Percentiles rank a stretch among this genome's conserved stretches.
Evolutionary conservation across 1,139 yeast genomes (phyloP).

Genomic region (Pichia sp.): DNA sequence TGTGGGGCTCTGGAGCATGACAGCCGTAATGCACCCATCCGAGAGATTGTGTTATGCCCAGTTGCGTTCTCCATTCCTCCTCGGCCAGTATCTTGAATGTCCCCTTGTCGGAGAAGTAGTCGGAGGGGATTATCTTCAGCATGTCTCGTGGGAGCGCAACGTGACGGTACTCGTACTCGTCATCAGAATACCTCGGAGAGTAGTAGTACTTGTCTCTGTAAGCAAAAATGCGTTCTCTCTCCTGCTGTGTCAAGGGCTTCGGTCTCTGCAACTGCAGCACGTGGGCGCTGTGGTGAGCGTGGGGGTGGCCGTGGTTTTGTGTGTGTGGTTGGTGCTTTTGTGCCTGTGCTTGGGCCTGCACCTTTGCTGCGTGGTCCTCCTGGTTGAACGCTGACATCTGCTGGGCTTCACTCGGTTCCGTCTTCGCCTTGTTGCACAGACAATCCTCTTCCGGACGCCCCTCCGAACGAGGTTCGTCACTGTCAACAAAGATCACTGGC

Average conservation of each 20-base stretch:
- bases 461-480: neutral
- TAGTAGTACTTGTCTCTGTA: constrained; percentile 94
- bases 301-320: constrained; percentile 8
- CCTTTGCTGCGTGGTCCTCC: neutral
- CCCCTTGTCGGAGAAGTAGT: constrained; percentile 86
- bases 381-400: neutral
- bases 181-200: constrained; percentile 86
- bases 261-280: constrained; percentile 43
- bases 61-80: constrained; percentile 93
- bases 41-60: constrained; percentile 93
- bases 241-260: constrained; percentile 76
- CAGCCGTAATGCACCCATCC: constrained; percentile 99
- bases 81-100: constrained; percentile 85
- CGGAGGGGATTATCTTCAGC: constrained; percentile 94
- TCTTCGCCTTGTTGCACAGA: neutral
- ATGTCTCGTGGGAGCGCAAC: constrained; percentile 95
- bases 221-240: constrained; percentile 81
- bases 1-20: constrained; percentile 98
- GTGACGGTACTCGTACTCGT: constrained; percentile 84
- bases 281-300: neutral
- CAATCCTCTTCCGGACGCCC: too few relatives aligned
- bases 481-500: neutral
- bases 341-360: constrained; percentile 5
- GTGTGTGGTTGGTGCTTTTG: constrained; percentile 4
- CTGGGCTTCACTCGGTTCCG: neutral